Evolutionary conservation across 805 yeast species (phyloP).

Genomic region (Yarrowia sp.): DNA sequence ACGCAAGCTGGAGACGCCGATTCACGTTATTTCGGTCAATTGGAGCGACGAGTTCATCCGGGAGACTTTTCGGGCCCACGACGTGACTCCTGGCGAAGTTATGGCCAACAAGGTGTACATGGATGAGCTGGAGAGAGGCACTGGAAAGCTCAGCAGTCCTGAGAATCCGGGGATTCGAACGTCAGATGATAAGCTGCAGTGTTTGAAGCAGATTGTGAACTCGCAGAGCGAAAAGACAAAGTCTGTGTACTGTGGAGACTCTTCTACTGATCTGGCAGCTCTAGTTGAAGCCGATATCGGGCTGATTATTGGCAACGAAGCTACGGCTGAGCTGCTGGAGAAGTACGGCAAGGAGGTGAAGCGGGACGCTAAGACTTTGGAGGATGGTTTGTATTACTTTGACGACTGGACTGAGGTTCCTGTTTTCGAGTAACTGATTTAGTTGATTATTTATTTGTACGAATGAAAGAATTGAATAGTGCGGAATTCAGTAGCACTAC

Average conservation of each 20-base stretch:
- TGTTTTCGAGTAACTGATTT: neutral
- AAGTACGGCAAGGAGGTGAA: conserved; percentile 4
- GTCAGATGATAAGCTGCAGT: conserved; percentile 51
- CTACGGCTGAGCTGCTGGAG: neutral
- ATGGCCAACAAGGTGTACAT: conserved; percentile 52
- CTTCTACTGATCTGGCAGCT: conserved; percentile 56
- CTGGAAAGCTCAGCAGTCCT: conserved; percentile 35
- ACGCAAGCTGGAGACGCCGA: conserved; percentile 39
- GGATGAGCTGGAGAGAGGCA: conserved; percentile 34
- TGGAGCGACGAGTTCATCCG: conserved; percentile 56
- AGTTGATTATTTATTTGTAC: too few species aligned
- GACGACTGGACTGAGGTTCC: conserved; percentile 24
- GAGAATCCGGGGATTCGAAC: conserved; percentile 45
- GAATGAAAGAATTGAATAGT: too few species aligned
- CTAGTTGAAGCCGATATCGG: conserved; percentile 50
- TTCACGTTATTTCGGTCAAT: conserved; percentile 55
- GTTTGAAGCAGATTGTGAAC: conserved; percentile 32
- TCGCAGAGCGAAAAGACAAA: conserved; percentile 27
- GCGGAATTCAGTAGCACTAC: too few species aligned
- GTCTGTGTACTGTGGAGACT: conserved; percentile 56
- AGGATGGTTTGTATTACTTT: neutral
- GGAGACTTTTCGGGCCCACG: conserved; percentile 33
- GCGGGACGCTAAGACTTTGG: neutral
- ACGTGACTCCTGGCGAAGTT: conserved; percentile 30
- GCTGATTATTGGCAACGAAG: conserved; percentile 41